These are phyloP conservation scores for Penicillium arizonense DNA, from an alignment of 495 filamentous ascomycete species.

Conservation along the genomic window DNA sequence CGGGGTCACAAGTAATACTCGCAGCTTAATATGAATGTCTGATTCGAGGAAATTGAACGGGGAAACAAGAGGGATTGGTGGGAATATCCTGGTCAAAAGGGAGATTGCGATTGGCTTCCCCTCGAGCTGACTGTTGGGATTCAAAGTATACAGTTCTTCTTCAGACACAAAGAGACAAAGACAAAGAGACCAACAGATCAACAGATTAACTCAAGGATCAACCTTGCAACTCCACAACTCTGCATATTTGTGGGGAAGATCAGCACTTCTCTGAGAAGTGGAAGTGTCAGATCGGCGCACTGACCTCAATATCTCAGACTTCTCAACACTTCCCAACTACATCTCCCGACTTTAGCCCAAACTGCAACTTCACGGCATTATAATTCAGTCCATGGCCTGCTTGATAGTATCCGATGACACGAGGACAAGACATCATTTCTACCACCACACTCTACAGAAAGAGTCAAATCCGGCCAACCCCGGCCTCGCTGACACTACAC, in stretches of 20 bases:
- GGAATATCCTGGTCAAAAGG: constrained; percentile 11
- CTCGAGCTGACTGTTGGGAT: background rate
- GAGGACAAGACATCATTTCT: background rate
- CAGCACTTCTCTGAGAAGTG: constrained; percentile 14
- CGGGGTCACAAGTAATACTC: background rate
- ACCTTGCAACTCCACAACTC: background rate
- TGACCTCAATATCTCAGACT: too few relatives aligned
- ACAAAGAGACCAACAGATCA: too few relatives aligned
- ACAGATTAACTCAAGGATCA: too few relatives aligned
- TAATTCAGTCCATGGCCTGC: background rate
- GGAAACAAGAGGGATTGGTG: constrained; percentile 19
- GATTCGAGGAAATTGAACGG: constrained; percentile 2
- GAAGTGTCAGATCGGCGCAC: constrained; percentile 6
- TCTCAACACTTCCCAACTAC: too few relatives aligned
- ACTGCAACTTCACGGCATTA: background rate
- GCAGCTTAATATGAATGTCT: background rate
- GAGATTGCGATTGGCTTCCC: constrained; percentile 1
- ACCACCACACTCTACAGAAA: background rate
- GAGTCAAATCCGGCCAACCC: constrained; percentile 6
- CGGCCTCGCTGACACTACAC: constrained; percentile 6
- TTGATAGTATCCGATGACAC: background rate
- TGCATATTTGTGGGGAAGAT: constrained; percentile 13
- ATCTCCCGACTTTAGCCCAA: background rate
- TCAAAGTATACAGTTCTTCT: background rate
- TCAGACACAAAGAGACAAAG: too few relatives aligned